phyloP scores from a whole-genome alignment of 164 flowering plant species.

The Annona cherimola region DNA sequence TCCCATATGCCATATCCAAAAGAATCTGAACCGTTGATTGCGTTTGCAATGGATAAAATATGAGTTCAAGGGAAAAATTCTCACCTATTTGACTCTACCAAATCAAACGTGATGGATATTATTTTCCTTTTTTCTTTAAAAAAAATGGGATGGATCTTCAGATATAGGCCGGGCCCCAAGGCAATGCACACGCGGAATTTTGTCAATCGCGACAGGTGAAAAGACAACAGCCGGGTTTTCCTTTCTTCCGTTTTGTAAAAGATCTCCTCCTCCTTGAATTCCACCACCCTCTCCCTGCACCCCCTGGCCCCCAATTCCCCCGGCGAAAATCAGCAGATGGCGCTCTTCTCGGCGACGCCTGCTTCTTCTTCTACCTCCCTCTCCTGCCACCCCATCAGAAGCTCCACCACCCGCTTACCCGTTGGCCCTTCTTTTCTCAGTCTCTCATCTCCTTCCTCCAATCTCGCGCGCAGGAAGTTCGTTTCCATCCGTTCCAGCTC shows the following conservation, averaged over 20 bases:
- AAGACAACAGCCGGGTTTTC: neutral
- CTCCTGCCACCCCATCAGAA: slow-evolving; percentile 1
- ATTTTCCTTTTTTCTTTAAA: too few species aligned
- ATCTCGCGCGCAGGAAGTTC: neutral
- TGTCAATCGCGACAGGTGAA: too few species aligned
- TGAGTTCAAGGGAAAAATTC: too few species aligned
- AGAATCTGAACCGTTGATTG: too few species aligned
- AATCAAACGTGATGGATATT: too few species aligned
- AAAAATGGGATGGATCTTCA: too few species aligned
- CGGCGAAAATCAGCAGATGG: too few species aligned
- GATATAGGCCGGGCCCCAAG: too few species aligned
- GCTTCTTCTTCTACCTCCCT: neutral
- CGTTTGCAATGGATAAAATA: too few species aligned
- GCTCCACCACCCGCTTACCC: neutral
- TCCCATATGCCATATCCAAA: too few species aligned
- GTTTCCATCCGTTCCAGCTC: slow-evolving; percentile 9
- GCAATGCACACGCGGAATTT: too few species aligned
- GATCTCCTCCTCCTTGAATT: neutral
- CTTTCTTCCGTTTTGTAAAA: neutral
- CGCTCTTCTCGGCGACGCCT: neutral
- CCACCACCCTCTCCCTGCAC: neutral
- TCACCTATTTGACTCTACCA: too few species aligned
- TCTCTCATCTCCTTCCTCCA: neutral
- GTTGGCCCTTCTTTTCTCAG: neutral
- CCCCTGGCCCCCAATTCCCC: neutral